Conservation (phyloP, 768 basidiomycete species). For the Hydnum rufescens region DNA sequence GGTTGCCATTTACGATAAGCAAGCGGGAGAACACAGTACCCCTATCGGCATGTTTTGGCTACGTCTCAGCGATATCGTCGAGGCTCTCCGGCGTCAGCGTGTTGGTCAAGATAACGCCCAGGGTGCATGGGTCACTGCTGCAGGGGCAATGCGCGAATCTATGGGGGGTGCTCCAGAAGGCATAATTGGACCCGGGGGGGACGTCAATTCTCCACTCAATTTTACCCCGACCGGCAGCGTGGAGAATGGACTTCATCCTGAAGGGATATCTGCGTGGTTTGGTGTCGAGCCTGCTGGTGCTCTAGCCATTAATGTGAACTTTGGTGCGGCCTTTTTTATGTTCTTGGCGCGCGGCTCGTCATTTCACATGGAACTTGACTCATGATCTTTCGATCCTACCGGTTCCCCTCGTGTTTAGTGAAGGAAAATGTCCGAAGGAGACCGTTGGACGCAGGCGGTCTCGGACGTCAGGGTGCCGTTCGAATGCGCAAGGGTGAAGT, state of each 20-base stretch:
- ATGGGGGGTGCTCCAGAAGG: constrained; percentile 18
- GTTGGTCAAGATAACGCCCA: constrained; percentile 70
- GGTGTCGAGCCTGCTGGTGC: constrained; percentile 96
- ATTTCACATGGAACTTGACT: background rate
- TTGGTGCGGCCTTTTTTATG: constrained; percentile 38
- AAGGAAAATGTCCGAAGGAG: constrained; percentile 96
- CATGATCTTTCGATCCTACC: background rate
- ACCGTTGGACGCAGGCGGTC: constrained; percentile 79
- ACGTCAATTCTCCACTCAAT: constrained; percentile 24
- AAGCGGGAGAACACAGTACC: constrained; percentile 49
- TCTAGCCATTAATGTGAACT: constrained; percentile 69
- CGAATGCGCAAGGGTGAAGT: constrained; percentile 96
- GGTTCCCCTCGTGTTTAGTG: constrained; percentile 31
- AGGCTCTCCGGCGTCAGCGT: constrained; percentile 81
- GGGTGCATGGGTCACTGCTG: constrained; percentile 88
- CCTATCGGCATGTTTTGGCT: constrained; percentile 95
- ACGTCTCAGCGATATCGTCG: constrained; percentile 80
- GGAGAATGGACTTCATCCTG: constrained; percentile 15
- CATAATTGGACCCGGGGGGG: constrained; percentile 21
- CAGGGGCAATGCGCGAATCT: constrained; percentile 38
- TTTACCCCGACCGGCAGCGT: constrained; percentile 19
- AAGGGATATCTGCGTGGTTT: constrained; percentile 95
- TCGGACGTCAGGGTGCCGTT: constrained; percentile 94
- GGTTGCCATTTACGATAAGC: constrained; percentile 87
- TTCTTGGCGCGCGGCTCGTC: constrained; percentile 4